phyloP scores from a whole-genome alignment of 164 flowering plant genomes.

The Vitis riparia region DNA sequence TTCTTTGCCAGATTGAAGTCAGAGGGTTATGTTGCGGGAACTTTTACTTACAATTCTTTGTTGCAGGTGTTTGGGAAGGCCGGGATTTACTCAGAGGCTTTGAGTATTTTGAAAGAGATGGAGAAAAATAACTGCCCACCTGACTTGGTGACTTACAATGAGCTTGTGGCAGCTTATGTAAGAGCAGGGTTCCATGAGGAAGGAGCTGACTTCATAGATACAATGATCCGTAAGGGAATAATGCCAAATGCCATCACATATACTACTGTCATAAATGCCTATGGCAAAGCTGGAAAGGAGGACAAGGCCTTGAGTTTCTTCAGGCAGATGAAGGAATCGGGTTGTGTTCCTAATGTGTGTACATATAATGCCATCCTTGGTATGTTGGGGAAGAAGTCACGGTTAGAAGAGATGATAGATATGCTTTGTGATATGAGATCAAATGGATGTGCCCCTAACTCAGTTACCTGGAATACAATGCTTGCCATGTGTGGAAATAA shows the following conservation, averaged over 20 bases:
- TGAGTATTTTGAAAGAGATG: constrained; percentile 79
- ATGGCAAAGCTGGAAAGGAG: constrained; percentile 79
- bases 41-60: constrained; percentile 76
- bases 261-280: constrained; percentile 80
- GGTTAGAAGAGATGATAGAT: constrained; percentile 70
- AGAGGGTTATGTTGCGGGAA: constrained; percentile 65
- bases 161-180: constrained; percentile 77
- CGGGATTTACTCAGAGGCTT: constrained; percentile 66
- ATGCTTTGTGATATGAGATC: constrained; percentile 68
- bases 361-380: constrained; percentile 80
- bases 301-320: constrained; percentile 71
- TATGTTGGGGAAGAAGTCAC: constrained; percentile 81
- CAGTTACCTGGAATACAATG: constrained; percentile 91
- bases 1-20: constrained; percentile 62
- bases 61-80: constrained; percentile 83
- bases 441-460: constrained; percentile 72
- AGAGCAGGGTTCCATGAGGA: constrained; percentile 83
- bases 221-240: constrained; percentile 63
- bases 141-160: constrained; percentile 82
- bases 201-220: constrained; percentile 67
- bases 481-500: constrained; percentile 70
- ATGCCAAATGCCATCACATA: constrained; percentile 86
- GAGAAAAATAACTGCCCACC: constrained; percentile 71
- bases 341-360: constrained; percentile 84
- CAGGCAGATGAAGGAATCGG: constrained; percentile 61